These are phyloP conservation scores for Cladorrhinum sp. DNA, from an alignment of 2,329 filamentous ascomycete genomes.

Conservation along the genomic window DNA sequence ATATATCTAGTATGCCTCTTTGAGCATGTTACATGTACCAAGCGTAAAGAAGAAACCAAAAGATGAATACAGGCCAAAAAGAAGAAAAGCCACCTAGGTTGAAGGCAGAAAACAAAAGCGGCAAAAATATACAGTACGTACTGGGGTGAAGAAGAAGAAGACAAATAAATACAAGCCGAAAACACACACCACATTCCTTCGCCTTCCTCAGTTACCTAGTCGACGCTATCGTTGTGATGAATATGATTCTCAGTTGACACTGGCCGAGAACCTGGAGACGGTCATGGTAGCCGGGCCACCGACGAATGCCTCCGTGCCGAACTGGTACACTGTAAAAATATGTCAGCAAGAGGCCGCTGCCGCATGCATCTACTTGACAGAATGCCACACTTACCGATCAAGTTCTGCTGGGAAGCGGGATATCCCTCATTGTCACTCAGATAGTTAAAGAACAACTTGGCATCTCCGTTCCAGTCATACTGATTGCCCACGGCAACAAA, in stretches of 20 bases:
- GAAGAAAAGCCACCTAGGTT: too few species aligned
- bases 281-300: slow-evolving; percentile 21
- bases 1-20: too few species aligned
- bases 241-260: background rate
- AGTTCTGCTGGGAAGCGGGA: slow-evolving; percentile 15
- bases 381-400: slow-evolving; percentile 16
- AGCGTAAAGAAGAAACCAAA: too few species aligned
- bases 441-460: slow-evolving; percentile 52
- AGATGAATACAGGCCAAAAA: too few species aligned
- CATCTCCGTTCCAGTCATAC: slow-evolving; percentile 48
- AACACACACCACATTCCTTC: background rate
- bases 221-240: background rate
- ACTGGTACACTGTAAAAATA: slow-evolving; percentile 19
- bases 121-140: too few species aligned
- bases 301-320: slow-evolving; percentile 23
- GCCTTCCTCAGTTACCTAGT: too few species aligned
- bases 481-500: slow-evolving; percentile 37
- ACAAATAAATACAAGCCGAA: too few species aligned
- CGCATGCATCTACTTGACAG: too few species aligned
- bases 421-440: slow-evolving; percentile 40
- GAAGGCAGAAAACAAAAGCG: too few species aligned
- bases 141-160: too few species aligned
- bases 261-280: slow-evolving; percentile 16
- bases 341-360: too few species aligned
- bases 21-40: too few species aligned